Evolutionary conservation across 129 eudicot genomes (phyloP).

Genomic region (Tanacetum coccineum): DNA sequence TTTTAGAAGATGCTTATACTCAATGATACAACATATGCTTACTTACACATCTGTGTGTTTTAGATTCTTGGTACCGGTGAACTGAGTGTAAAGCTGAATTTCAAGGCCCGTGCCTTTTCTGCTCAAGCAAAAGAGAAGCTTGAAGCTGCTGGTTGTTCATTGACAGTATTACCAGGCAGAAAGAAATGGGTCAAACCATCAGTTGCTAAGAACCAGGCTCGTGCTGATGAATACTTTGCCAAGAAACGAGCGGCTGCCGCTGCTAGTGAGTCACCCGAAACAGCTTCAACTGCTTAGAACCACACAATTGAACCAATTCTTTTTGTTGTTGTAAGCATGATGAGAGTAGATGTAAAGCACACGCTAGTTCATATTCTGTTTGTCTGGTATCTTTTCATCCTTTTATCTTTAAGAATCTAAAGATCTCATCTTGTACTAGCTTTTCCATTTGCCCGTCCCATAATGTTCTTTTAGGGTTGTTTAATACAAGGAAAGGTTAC

Average conservation of each 20-base stretch:
- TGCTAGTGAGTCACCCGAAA: constrained; percentile 44
- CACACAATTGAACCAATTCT: constrained; percentile 17
- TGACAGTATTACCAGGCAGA: constrained; percentile 74
- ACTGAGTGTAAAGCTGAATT: constrained; percentile 59
- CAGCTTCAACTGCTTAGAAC: constrained; percentile 43
- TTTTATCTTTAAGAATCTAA: constrained; percentile 20
- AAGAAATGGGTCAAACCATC: constrained; percentile 93
- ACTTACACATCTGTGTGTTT: neutral
- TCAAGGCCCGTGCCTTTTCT: constrained; percentile 90
- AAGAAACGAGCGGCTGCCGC: constrained; percentile 72
- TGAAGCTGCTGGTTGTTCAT: constrained; percentile 76
- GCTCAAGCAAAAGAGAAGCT: constrained; percentile 85
- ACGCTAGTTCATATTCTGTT: constrained; percentile 23
- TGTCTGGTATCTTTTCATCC: constrained; percentile 20
- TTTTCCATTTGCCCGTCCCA: neutral
- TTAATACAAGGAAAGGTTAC: neutral
- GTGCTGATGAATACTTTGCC: constrained; percentile 90
- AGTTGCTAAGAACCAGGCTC: constrained; percentile 67
- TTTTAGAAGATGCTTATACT: neutral
- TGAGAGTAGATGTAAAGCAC: constrained; percentile 42
- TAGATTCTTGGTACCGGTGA: constrained; percentile 86
- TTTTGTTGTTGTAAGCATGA: constrained; percentile 23
- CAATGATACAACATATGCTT: too few relatives aligned
- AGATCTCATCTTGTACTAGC: constrained; percentile 15
- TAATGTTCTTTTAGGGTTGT: constrained; percentile 14